Evolutionary conservation across 1,139 yeast species (phyloP).

Genomic region (Eremothecium cymbalariae): DNA sequence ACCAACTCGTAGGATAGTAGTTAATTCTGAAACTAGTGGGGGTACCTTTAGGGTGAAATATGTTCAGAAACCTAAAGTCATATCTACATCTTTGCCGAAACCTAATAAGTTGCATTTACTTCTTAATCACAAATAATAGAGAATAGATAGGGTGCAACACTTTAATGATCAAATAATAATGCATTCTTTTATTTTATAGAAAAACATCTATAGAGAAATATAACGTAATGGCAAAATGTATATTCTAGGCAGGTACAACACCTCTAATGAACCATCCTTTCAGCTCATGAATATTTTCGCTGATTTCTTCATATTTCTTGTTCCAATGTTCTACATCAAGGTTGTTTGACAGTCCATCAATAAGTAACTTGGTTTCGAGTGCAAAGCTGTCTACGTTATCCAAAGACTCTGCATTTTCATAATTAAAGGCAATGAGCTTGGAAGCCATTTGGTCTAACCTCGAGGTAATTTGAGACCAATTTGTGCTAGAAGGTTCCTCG

Average conservation of each 20-base stretch:
- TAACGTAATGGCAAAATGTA: background rate
- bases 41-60: conserved; percentile 5
- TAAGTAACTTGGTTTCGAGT: conserved; percentile 19
- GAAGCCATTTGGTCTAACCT: conserved; percentile 13
- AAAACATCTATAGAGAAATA: no score
- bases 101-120: no score
- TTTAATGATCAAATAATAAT: no score
- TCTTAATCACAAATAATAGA: no score
- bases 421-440: conserved; percentile 14
- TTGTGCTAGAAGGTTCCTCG: conserved; percentile 14
- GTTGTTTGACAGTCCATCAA: conserved; percentile 15
- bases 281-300: conserved; percentile 21
- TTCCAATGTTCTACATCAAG: background rate
- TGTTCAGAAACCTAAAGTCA: background rate
- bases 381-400: conserved; percentile 14
- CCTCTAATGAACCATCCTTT: conserved; percentile 32
- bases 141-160: no score
- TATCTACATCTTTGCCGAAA: background rate
- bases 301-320: conserved; percentile 10
- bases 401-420: conserved; percentile 6
- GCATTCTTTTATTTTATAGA: no score
- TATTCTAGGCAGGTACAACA: conserved; percentile 12
- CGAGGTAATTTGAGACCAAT: conserved; percentile 32
- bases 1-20: conserved; percentile 11
- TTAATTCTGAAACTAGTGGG: conserved; percentile 6